Conservation (phyloP, 352 stramenopile species). For the Phytophthora litchii region DNA sequence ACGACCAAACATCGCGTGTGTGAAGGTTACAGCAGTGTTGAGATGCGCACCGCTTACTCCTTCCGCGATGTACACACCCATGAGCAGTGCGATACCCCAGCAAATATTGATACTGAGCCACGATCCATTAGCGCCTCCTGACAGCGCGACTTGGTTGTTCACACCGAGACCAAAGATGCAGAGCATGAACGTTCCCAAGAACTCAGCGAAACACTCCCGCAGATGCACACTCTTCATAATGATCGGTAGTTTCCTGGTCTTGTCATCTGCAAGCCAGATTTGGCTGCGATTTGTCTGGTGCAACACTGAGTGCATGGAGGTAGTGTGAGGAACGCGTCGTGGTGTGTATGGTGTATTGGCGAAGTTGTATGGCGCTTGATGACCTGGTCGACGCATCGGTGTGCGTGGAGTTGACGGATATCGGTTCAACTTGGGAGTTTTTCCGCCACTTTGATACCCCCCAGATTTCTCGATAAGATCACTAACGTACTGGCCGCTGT, state of each 20-base stretch:
- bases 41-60: conserved; percentile 58
- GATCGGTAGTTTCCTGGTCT: conserved; percentile 28
- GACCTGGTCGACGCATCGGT: conserved; percentile 19
- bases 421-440: conserved; percentile 21
- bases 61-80: conserved; percentile 52
- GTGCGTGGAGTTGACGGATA: conserved; percentile 25
- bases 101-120: conserved; percentile 71
- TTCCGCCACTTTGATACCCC: conserved; percentile 11
- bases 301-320: conserved; percentile 27
- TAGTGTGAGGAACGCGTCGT: conserved; percentile 12
- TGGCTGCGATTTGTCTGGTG: conserved; percentile 43
- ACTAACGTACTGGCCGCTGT: conserved; percentile 35
- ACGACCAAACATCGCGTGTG: conserved; percentile 49
- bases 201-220: conserved; percentile 59
- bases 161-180: conserved; percentile 56
- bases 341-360: conserved; percentile 33
- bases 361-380: conserved; percentile 25
- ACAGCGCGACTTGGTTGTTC: conserved; percentile 59
- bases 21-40: conserved; percentile 59
- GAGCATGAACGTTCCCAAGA: conserved; percentile 58
- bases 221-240: conserved; percentile 39
- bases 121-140: conserved; percentile 46
- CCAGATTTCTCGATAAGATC: conserved; percentile 36
- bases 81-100: conserved; percentile 66
- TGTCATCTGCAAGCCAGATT: conserved; percentile 27